phyloP scores from a whole-genome alignment of 2,329 filamentous ascomycete species.

The Ilyonectria mors-panacis region DNA sequence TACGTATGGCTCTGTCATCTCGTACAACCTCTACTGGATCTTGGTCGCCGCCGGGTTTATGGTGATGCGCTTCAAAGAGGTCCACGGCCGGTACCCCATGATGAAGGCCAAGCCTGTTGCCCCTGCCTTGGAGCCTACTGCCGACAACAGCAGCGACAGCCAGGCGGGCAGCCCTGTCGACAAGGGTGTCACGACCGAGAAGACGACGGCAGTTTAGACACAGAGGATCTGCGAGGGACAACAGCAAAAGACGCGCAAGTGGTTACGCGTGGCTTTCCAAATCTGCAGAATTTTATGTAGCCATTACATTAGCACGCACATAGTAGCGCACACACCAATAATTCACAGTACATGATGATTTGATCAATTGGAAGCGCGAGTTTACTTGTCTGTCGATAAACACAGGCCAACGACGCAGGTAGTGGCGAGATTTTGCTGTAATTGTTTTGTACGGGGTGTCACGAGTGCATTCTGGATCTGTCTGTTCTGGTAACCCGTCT shows the following conservation, averaged over 20 bases:
- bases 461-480: too few species aligned
- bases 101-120: conserved; percentile 52
- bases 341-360: too few species aligned
- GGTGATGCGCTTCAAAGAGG: conserved; percentile 77
- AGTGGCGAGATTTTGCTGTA: too few species aligned
- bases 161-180: conserved; percentile 40
- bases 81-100: conserved; percentile 65
- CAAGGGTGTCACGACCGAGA: conserved; percentile 47
- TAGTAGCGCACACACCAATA: neutral
- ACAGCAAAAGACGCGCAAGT: neutral
- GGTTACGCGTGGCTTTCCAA: neutral
- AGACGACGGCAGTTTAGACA: conserved; percentile 42
- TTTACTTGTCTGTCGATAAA: too few species aligned
- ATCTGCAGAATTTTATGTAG: neutral
- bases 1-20: conserved; percentile 88
- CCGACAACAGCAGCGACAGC: conserved; percentile 47
- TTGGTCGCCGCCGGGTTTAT: conserved; percentile 79
- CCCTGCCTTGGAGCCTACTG: neutral
- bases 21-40: conserved; percentile 92
- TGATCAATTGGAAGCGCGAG: too few species aligned
- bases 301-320: neutral
- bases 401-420: too few species aligned
- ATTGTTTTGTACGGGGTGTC: too few species aligned
- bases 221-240: neutral
- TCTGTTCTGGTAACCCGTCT: too few species aligned